A percentile compares a stretch with the other conserved stretches of the same genome.
Evolutionary conservation across 345 rosid species (phyloP).

Genomic region (Populus tremula): DNA sequence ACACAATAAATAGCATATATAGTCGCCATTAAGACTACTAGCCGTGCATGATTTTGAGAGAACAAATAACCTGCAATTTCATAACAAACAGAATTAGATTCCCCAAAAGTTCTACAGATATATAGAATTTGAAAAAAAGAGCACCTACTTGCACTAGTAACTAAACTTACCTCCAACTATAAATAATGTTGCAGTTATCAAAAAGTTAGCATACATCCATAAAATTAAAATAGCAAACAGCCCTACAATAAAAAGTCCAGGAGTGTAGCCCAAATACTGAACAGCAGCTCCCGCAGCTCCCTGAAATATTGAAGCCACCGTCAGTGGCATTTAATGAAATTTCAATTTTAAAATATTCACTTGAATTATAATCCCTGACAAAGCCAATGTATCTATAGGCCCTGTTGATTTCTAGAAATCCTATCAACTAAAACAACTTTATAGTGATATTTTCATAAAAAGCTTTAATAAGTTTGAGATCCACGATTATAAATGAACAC

Average conservation of each 20-base stretch:
- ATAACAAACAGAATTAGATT: constrained; percentile 13
- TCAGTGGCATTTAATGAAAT: constrained; percentile 4
- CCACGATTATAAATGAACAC: not conserved
- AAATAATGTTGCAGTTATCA: constrained; percentile 92
- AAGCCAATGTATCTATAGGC: constrained; percentile 2
- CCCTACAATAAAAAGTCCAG: constrained; percentile 93
- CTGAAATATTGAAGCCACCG: constrained; percentile 40
- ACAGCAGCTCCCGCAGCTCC: constrained; percentile 88
- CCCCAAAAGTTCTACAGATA: constrained; percentile 1
- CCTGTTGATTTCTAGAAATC: not conserved
- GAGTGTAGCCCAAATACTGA: constrained; percentile 81
- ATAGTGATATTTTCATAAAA: not conserved
- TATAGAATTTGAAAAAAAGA: not conserved
- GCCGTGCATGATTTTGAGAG: constrained; percentile 84
- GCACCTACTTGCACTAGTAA: not conserved
- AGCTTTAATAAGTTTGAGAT: not conserved
- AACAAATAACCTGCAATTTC: constrained; percentile 77
- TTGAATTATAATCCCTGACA: not conserved
- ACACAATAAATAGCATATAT: constrained; percentile 75
- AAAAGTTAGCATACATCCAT: constrained; percentile 99
- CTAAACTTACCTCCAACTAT: constrained; percentile 79
- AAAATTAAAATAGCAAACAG: constrained; percentile 74
- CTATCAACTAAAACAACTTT: not conserved
- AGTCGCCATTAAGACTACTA: constrained; percentile 73
- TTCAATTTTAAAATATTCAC: not conserved